Evolutionary conservation across 768 basidiomycete species (phyloP).

Genomic region (Lactifluus volemus): DNA sequence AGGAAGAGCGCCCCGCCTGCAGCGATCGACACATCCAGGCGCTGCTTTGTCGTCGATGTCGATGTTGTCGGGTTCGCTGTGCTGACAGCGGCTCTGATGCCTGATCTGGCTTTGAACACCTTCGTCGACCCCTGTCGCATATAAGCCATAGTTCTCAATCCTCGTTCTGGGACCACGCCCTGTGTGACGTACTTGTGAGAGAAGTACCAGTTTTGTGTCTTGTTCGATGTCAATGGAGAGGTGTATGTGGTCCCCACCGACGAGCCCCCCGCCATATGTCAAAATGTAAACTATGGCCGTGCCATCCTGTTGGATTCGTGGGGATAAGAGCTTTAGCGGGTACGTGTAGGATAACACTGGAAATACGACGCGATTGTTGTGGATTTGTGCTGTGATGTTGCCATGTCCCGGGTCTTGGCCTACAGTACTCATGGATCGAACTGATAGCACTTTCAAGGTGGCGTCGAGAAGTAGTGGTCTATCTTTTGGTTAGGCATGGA

Average conservation of each 20-base stretch:
- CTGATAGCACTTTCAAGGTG: background rate
- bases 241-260: conserved; percentile 71
- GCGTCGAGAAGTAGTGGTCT: background rate
- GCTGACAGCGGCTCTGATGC: conserved; percentile 42
- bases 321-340: conserved; percentile 83
- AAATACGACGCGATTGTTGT: conserved; percentile 53
- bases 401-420: conserved; percentile 40
- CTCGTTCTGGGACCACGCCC: too few species aligned
- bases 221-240: conserved; percentile 52
- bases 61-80: background rate
- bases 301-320: conserved; percentile 39
- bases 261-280: conserved; percentile 87
- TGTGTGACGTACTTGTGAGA: conserved; percentile 62
- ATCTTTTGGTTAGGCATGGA: background rate
- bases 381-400: conserved; percentile 42
- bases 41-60: conserved; percentile 43
- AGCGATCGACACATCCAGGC: conserved; percentile 48
- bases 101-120: conserved; percentile 76
- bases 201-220: conserved; percentile 53
- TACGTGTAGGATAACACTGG: conserved; percentile 72
- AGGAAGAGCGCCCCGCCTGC: conserved; percentile 56
- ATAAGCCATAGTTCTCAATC: background rate
- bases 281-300: conserved; percentile 71
- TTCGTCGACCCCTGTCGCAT: conserved; percentile 82
- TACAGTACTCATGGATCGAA: conserved; percentile 1